phyloP scores from a whole-genome alignment of 345 rosid species.

The Euclidium syriacum region DNA sequence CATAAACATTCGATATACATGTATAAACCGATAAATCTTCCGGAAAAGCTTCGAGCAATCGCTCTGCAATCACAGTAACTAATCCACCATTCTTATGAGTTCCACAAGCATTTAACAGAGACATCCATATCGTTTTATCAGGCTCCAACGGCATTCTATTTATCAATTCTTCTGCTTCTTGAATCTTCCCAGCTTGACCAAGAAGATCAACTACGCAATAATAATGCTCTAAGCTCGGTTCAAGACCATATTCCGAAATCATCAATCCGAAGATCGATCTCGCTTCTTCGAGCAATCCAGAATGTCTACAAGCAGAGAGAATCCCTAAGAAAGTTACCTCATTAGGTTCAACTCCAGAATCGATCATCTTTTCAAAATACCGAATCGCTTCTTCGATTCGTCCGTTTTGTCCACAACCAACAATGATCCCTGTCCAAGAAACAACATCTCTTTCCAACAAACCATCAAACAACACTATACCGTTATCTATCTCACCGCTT shows the following conservation, averaged over 20 bases:
- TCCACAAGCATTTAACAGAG: constrained; percentile 61
- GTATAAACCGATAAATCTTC: constrained; percentile 57
- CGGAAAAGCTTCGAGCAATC: constrained; percentile 34
- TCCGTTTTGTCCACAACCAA: constrained; percentile 77
- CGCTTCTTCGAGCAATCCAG: constrained; percentile 56
- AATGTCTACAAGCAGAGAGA: constrained; percentile 69
- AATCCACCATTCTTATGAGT: constrained; percentile 44
- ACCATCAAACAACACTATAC: constrained; percentile 41
- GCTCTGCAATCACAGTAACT: constrained; percentile 36
- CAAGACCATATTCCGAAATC: constrained; percentile 43
- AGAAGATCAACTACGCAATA: constrained; percentile 70
- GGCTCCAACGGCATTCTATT: constrained; percentile 55
- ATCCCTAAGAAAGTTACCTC: constrained; percentile 65
- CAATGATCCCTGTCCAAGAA: constrained; percentile 69
- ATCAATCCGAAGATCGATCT: constrained; percentile 42
- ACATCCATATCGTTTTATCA: constrained; percentile 63
- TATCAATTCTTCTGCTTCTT: constrained; percentile 47
- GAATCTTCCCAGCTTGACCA: constrained; percentile 54
- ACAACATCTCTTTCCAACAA: constrained; percentile 46
- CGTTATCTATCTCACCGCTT: constrained; percentile 59
- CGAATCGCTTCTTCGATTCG: constrained; percentile 44
- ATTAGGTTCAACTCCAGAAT: constrained; percentile 51
- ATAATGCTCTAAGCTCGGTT: constrained; percentile 62
- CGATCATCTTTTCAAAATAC: constrained; percentile 49
- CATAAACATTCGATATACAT: constrained; percentile 64